A percentile compares a stretch with the other conserved stretches of the same genome.
Evolutionary conservation across 139 green algal species (phyloP).

Genomic region (Chlamydomonas asymmetrica): DNA sequence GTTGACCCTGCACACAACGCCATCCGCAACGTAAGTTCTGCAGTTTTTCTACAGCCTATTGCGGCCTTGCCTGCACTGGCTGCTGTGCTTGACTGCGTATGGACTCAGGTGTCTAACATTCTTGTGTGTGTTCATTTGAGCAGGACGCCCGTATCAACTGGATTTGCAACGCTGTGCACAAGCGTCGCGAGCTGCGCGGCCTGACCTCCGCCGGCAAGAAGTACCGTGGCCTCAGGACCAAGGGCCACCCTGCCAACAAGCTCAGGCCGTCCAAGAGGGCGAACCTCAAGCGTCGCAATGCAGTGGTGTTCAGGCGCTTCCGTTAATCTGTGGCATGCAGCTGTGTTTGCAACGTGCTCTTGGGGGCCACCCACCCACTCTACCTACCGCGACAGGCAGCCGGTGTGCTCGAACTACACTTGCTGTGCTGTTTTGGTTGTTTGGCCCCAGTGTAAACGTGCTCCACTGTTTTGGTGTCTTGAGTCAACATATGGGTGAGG

Average conservation of each 20-base stretch:
- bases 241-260: slow-evolving; percentile 91
- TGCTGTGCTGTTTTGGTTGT: too few relatives aligned
- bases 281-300: slow-evolving; percentile 91
- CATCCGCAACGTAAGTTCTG: slow-evolving; percentile 83
- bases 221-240: slow-evolving; percentile 89
- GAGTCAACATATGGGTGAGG: too few relatives aligned
- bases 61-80: too few relatives aligned
- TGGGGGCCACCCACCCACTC: too few relatives aligned
- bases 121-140: background rate
- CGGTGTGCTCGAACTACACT: too few relatives aligned
- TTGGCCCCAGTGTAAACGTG: too few relatives aligned
- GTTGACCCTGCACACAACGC: slow-evolving; percentile 94
- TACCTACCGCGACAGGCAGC: too few relatives aligned
- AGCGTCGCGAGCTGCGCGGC: slow-evolving; percentile 97
- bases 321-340: too few relatives aligned
- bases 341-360: too few relatives aligned
- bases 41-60: too few relatives aligned
- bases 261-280: slow-evolving; percentile 84
- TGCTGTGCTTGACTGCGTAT: too few relatives aligned
- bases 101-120: background rate
- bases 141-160: slow-evolving; percentile 98
- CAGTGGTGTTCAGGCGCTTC: slow-evolving; percentile 88
- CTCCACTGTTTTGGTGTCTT: too few relatives aligned
- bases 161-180: slow-evolving; percentile 96
- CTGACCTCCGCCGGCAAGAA: slow-evolving; percentile 93